Evolutionary conservation across 495 filamentous ascomycete genomes (phyloP).

Genomic region (Podospora appendiculata): DNA sequence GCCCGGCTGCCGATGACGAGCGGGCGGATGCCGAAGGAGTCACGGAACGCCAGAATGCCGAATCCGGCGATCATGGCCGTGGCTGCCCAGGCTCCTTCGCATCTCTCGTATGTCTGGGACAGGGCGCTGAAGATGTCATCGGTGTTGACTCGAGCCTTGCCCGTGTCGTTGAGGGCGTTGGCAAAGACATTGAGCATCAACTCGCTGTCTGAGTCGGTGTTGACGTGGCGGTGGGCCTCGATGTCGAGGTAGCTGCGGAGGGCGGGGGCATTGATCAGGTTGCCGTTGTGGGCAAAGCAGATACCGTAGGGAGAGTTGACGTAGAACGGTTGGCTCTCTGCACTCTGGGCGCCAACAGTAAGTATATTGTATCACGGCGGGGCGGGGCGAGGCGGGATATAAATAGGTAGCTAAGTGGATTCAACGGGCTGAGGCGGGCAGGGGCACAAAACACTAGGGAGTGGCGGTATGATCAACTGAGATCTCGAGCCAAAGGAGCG

Average conservation of each 20-base stretch:
- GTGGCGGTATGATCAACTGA: no score
- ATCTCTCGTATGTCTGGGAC: constrained; percentile 65
- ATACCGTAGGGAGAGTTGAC: constrained; percentile 87
- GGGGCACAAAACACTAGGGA: no score
- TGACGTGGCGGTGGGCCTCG: constrained; percentile 90
- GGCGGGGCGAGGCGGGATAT: no score
- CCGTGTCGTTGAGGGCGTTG: constrained; percentile 88
- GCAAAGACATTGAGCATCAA: constrained; percentile 94
- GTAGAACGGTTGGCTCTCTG: constrained; percentile 84
- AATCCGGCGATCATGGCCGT: constrained; percentile 93
- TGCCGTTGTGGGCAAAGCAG: constrained; percentile 62
- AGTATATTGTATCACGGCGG: not conserved
- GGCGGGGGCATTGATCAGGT: constrained; percentile 85
- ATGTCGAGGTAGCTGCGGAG: constrained; percentile 73
- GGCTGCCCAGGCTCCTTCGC: constrained; percentile 67
- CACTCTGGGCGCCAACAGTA: constrained; percentile 30
- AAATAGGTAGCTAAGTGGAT: no score
- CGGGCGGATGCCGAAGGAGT: constrained; percentile 84
- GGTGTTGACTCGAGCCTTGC: constrained; percentile 87
- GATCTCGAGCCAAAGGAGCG: no score
- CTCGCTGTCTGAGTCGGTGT: constrained; percentile 93
- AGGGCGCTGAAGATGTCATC: constrained; percentile 82
- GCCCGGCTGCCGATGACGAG: constrained; percentile 72
- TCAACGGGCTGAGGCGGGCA: no score
- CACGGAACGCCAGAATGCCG: constrained; percentile 79